Evolutionary conservation across 768 basidiomycete genomes (phyloP), one percentile per base, ranked within the genome.

Genomic region (Artomyces pyxidatus): DNA sequence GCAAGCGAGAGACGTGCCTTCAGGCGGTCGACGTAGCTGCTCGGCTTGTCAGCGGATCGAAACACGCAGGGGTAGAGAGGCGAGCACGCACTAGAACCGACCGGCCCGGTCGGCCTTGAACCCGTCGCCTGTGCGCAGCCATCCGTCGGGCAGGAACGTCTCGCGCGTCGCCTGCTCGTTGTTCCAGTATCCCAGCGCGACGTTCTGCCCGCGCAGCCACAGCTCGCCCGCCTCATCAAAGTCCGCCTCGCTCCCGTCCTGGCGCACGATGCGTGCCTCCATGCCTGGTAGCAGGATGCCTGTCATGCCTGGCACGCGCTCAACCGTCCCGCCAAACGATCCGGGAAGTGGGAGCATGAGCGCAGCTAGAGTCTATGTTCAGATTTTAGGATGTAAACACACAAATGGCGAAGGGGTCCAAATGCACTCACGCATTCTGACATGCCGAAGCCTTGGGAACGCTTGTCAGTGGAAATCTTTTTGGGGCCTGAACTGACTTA

Each of bases 111-210:
- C 76, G 4, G 79, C 75, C 32, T 72, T 65, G 59, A 88, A 83
- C 46, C 72, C 68, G 61, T 91, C 88, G 3, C 88, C 88, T 0
- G 85, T 89, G 46, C 68, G 71, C 22, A 91, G 56, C 88, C 88
- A 91, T 17, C 86, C 85, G 39, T 76, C 71, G 11, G 54, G 56
- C 17, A 76, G 57, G 58, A 89, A 90, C 1, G 85, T 81, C 56
- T 78, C 77, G 43, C 67, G 66, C 22, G 78, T 86, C 0, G 85
- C 82, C 51, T 75, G 71, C 43, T 78, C 74, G 59, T 89, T 83
- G 39, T 80, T 77, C 77, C 78, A 83, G 61, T 90, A 91, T 0
- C 88, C 88, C 0, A 78, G 59, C 0, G 78, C 75, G 25, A 87
- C 61, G 52, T 77, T 83, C 0, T 50, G 60, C 16, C 82, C 74